phyloP scores from a whole-genome alignment of 2,329 filamentous ascomycete species.

The Penicillium sp. region DNA sequence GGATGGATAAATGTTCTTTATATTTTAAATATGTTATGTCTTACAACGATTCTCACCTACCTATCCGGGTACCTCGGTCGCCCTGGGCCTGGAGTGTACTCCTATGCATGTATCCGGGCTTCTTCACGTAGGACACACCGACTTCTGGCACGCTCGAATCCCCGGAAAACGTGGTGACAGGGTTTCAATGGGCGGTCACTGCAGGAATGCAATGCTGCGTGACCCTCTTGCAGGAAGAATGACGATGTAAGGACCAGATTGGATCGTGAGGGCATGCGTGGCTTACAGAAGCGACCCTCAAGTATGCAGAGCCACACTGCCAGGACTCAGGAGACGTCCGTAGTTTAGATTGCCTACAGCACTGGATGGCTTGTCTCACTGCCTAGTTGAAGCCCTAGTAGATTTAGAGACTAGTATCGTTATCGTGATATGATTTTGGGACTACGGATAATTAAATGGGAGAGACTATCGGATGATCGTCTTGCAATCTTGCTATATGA shows the following conservation, averaged over 20 bases:
- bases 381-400: neutral
- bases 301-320: neutral
- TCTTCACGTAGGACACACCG: slow-evolving; percentile 15
- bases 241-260: neutral
- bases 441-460: neutral
- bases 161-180: slow-evolving; percentile 22
- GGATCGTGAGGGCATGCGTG: neutral
- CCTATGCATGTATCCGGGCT: neutral
- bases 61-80: neutral
- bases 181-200: slow-evolving; percentile 15
- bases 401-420: neutral
- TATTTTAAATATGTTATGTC: neutral
- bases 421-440: neutral
- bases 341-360: neutral
- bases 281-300: neutral
- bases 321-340: no score
- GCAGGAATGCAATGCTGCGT: slow-evolving; percentile 8
- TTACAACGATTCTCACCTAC: neutral
- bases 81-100: neutral
- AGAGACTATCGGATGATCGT: neutral
- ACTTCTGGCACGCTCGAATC: slow-evolving; percentile 15
- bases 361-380: neutral
- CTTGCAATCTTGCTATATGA: no score
- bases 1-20: neutral
- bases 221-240: slow-evolving; percentile 6